These are phyloP conservation scores for Citrullus colocynthis DNA, from an alignment of 306 rosid species.

Conservation along the genomic window DNA sequence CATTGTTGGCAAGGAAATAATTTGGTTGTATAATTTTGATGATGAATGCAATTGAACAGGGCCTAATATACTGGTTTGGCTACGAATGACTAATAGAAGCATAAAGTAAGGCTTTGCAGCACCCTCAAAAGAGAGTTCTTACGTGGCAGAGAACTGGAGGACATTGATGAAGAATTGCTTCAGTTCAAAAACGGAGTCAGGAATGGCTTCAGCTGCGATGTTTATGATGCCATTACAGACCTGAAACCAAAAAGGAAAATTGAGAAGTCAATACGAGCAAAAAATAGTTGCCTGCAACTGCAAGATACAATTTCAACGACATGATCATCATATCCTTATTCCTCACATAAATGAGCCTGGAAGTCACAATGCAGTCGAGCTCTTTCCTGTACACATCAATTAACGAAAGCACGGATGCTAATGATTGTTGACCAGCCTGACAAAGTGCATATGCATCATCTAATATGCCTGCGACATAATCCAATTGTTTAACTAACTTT, in stretches of 20 bases:
- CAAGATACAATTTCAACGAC: neutral
- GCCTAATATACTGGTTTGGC: neutral
- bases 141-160: constrained; percentile 42
- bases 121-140: constrained; percentile 11
- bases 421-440: constrained; percentile 34
- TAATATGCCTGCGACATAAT: constrained; percentile 34
- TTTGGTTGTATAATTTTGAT: neutral
- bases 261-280: neutral
- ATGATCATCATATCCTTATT: neutral
- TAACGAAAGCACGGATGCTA: constrained; percentile 35
- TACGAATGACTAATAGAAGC: neutral
- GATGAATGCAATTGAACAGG: neutral
- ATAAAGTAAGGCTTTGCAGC: neutral
- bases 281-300: neutral
- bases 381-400: constrained; percentile 40
- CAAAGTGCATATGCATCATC: constrained; percentile 54
- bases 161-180: constrained; percentile 38
- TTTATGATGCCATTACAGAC: constrained; percentile 26
- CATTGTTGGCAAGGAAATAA: neutral
- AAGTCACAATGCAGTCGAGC: constrained; percentile 29
- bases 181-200: constrained; percentile 33
- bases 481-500: neutral
- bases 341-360: constrained; percentile 33
- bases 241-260: constrained; percentile 21
- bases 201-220: constrained; percentile 34